phyloP scores from a whole-genome alignment of 805 yeast species.

The Myxozyma melibiosi region DNA sequence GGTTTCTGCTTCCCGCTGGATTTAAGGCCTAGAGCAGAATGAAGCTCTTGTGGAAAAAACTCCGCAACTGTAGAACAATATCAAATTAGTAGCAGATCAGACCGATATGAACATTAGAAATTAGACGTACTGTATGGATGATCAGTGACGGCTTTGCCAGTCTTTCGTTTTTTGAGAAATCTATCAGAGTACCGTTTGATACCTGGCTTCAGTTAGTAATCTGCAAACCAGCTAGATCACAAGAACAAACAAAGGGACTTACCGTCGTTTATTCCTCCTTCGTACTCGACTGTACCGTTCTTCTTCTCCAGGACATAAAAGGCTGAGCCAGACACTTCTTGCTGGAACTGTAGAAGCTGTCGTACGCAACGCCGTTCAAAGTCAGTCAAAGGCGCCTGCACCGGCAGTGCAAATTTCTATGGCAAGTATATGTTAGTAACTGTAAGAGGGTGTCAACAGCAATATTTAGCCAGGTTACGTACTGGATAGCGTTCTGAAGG shows the following conservation, averaged over 20 bases:
- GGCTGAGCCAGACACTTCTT: slow-evolving; percentile 33
- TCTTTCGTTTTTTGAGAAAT: slow-evolving; percentile 22
- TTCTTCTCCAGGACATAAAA: slow-evolving; percentile 29
- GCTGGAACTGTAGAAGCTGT: slow-evolving; percentile 30
- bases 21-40: slow-evolving; percentile 28
- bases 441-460: background rate
- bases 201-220: background rate
- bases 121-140: slow-evolving; percentile 32
- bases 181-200: slow-evolving; percentile 37
- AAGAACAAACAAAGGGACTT: background rate
- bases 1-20: slow-evolving; percentile 9
- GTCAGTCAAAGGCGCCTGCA: slow-evolving; percentile 29
- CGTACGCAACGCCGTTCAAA: slow-evolving; percentile 24
- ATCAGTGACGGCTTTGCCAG: slow-evolving; percentile 29
- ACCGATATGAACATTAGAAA: background rate
- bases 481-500: slow-evolving; percentile 33
- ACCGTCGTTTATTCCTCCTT: slow-evolving; percentile 33
- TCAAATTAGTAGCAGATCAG: background rate
- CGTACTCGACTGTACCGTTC: slow-evolving; percentile 25
- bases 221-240: too few relatives aligned
- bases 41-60: slow-evolving; percentile 33
- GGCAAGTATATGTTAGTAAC: background rate
- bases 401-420: slow-evolving; percentile 24
- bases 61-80: slow-evolving; percentile 16
- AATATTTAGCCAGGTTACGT: background rate